Conservation (phyloP, 163 green algal species). For the Coccomyxa subellipsoidea region DNA sequence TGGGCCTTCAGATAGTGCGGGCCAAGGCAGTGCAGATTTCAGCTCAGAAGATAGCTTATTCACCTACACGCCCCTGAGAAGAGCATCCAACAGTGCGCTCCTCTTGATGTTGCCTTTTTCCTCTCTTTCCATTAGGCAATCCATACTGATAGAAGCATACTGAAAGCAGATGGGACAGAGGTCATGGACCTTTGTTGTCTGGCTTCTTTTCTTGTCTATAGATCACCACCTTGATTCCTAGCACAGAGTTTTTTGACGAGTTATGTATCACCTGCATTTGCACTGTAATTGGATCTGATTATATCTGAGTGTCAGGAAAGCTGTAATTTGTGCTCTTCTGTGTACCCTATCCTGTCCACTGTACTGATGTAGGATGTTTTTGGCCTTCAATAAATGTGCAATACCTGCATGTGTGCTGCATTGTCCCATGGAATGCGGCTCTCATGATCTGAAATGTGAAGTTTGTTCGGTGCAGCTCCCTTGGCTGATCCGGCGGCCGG, state of each 20-base stretch:
- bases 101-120: not conserved
- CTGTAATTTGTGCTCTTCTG: too few relatives aligned
- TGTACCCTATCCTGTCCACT: too few relatives aligned
- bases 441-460: not conserved
- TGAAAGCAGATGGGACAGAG: too few relatives aligned
- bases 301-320: too few relatives aligned
- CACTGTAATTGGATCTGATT: too few relatives aligned
- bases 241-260: not conserved
- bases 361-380: too few relatives aligned
- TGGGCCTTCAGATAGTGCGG: not conserved
- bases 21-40: not conserved
- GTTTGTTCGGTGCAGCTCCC: not conserved
- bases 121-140: too few relatives aligned
- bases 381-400: too few relatives aligned
- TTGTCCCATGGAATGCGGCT: too few relatives aligned
- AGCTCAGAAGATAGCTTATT: not conserved
- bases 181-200: not conserved
- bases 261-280: too few relatives aligned
- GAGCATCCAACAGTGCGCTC: not conserved
- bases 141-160: too few relatives aligned
- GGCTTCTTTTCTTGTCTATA: not conserved
- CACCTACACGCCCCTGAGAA: not conserved
- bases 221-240: not conserved
- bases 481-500: not conserved
- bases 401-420: too few relatives aligned